Evolutionary conservation across 139 green algal genomes (phyloP).

Genomic region (Coelastrella sp.): DNA sequence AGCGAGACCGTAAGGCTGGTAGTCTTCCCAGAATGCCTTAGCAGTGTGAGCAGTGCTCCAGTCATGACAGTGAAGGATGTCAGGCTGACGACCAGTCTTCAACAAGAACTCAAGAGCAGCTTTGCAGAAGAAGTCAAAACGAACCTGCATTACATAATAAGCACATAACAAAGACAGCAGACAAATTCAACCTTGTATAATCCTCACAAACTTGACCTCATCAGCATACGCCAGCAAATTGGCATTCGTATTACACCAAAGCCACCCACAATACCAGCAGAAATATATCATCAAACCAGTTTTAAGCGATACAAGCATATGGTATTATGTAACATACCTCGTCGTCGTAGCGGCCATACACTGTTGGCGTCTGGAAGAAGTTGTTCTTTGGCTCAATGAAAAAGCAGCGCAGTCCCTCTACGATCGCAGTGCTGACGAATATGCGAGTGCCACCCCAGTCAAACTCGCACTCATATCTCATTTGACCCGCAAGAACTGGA

Average conservation of each 20-base stretch:
- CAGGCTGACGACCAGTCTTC: slow-evolving; percentile 67
- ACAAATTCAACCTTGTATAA: background rate
- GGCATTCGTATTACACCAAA: too few relatives aligned
- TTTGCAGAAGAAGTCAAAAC: slow-evolving; percentile 96
- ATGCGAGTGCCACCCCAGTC: slow-evolving; percentile 82
- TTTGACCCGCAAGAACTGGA: slow-evolving; percentile 46
- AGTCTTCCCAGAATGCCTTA: slow-evolving; percentile 81
- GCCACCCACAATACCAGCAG: too few relatives aligned
- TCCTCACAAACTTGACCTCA: background rate
- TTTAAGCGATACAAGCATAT: background rate
- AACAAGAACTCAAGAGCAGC: slow-evolving; percentile 96
- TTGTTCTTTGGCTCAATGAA: slow-evolving; percentile 84
- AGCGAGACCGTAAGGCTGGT: slow-evolving; percentile 88
- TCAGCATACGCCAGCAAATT: too few relatives aligned
- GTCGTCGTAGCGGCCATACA: slow-evolving; percentile 78
- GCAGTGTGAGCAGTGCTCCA: slow-evolving; percentile 90
- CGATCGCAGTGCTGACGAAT: slow-evolving; percentile 72
- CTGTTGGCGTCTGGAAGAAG: slow-evolving; percentile 80
- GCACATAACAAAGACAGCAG: too few relatives aligned
- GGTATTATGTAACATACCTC: slow-evolving; percentile 32
- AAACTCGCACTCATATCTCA: slow-evolving; percentile 81
- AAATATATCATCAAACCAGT: too few relatives aligned
- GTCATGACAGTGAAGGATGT: slow-evolving; percentile 99
- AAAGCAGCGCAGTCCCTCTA: slow-evolving; percentile 79
- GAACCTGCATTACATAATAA: slow-evolving; percentile 41